Evolutionary conservation across 495 filamentous ascomycete genomes (phyloP), one percentile per base, ranked within the genome.

Genomic region (Podospora anserina): DNA sequence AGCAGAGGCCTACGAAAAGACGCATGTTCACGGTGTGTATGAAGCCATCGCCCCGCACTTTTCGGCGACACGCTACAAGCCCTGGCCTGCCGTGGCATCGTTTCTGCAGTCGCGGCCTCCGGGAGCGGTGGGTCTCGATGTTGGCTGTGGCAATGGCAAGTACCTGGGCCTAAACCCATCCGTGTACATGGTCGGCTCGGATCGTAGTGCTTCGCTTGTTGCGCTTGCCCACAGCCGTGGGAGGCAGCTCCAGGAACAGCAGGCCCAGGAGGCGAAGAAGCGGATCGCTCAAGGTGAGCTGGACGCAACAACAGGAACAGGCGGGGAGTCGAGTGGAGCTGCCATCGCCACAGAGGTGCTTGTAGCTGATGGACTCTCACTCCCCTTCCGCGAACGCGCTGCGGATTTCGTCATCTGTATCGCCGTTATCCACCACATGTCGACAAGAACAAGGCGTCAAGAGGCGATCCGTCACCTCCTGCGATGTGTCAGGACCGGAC

Each of bases 101-200:
- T 99, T 97, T 77, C 86, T 99, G 55, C 79, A 79, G 55, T 79
- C 82, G n/a, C 82, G 91, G 34, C 77, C 83, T 5, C 82, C 86
- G 28, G 94, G 93, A 18, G 84, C 92, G n/a, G 80, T 98, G 44
- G 95, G 95, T 7, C 81, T 97, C 26, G 95, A 99, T 78, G 85
- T 97, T 64, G 92, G 92, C 60, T 98, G 95, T 79, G 95, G 95
- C 64, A 99, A 99, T 82, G 95, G 95, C 70, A 99, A 99, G 82
- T 96, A 98, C 75, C 80, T 98, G 60, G 79, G 85, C 55, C 91
- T 96, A 53, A 96, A 95, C 78, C 84, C 79, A 20, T 82, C 88
- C 71, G 79, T 97, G 30, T 93, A 90, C 78, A 93, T 97, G 69
- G 73, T 99, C 64, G 95, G 88, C 49, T 94, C 90, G 63, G 95